A percentile compares a stretch with the other conserved stretches of the same genome.
Conservation (phyloP, 768 basidiomycete genomes). For the Tylopilus sp. region DNA sequence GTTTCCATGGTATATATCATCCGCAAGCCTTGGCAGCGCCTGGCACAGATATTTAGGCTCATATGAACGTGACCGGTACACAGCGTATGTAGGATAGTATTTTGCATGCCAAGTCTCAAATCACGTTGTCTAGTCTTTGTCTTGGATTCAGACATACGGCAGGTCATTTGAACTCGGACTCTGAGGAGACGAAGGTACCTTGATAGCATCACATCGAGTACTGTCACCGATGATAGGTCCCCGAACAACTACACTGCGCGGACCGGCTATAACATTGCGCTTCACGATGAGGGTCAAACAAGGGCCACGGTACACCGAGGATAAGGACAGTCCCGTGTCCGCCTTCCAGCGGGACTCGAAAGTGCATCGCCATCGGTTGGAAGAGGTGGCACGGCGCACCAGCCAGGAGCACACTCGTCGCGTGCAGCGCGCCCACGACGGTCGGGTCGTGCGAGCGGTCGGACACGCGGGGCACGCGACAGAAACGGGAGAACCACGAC, state of each 20-base stretch:
- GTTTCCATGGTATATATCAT: slow-evolving; percentile 35
- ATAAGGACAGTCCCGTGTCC: slow-evolving; percentile 17
- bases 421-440: slow-evolving; percentile 23
- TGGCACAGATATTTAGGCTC: slow-evolving; percentile 21
- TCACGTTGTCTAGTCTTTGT: no score
- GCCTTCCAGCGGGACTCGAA: slow-evolving; percentile 16
- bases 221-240: background rate
- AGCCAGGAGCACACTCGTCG: slow-evolving; percentile 22
- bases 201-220: background rate
- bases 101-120: no score
- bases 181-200: no score
- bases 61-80: background rate
- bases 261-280: slow-evolving; percentile 9
- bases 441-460: background rate
- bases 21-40: slow-evolving; percentile 6
- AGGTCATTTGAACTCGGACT: no score
- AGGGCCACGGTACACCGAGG: slow-evolving; percentile 16
- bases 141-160: no score
- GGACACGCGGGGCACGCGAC: background rate
- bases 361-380: slow-evolving; percentile 21
- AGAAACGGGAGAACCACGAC: slow-evolving; percentile 1
- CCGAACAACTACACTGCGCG: background rate
- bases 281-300: background rate
- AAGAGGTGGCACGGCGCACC: slow-evolving; percentile 24
- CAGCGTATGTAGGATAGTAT: no score